Evolutionary conservation across 306 rosid species (phyloP).

Genomic region (Arachis stenosperma): DNA sequence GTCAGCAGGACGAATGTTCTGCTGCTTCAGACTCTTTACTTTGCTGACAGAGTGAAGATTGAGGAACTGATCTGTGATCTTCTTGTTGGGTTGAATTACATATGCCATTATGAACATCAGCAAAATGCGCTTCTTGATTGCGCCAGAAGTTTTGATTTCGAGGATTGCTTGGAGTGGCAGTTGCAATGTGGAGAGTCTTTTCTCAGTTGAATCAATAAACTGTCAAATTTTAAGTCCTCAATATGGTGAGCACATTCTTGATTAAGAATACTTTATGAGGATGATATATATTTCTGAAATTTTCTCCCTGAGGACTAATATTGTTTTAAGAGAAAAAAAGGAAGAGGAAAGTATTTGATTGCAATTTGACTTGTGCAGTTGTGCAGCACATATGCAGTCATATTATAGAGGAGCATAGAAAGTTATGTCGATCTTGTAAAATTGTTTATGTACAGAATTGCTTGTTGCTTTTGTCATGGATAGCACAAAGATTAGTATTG

Average conservation of each 20-base stretch:
- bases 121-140: conserved; percentile 87
- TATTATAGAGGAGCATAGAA: conserved; percentile 40
- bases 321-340: conserved; percentile 33
- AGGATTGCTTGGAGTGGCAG: conserved; percentile 93
- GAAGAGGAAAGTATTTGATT: conserved; percentile 42
- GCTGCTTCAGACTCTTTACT: conserved; percentile 77
- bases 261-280: conserved; percentile 40
- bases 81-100: conserved; percentile 88
- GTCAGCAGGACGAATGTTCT: conserved; percentile 71
- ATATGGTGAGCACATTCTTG: conserved; percentile 48
- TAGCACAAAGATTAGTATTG: conserved; percentile 19
- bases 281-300: conserved; percentile 49
- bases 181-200: conserved; percentile 77
- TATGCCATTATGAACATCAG: conserved; percentile 87
- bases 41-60: conserved; percentile 69
- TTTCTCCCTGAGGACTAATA: conserved; percentile 40
- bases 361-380: conserved; percentile 50
- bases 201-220: conserved; percentile 48
- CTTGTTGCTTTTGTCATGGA: conserved; percentile 35
- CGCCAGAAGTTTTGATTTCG: conserved; percentile 88
- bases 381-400: conserved; percentile 37
- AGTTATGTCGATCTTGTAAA: conserved; percentile 45
- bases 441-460: conserved; percentile 45
- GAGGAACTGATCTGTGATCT: conserved; percentile 77
- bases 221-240: conserved; percentile 35